Conservation (phyloP, 441 rosid species). For the Flueggea neowawraea region DNA sequence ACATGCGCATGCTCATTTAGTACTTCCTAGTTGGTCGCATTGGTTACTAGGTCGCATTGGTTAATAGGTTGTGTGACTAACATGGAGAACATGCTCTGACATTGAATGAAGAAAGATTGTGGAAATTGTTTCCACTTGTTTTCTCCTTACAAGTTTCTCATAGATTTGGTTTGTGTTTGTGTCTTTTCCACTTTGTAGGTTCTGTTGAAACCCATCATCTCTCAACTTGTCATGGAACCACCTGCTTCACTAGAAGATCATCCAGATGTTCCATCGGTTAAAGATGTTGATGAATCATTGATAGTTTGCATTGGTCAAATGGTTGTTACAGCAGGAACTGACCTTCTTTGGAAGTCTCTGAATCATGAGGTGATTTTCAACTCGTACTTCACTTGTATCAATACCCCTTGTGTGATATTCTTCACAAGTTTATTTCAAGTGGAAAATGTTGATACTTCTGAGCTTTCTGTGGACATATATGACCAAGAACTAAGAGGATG, state of each 20-base stretch:
- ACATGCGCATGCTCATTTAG: not conserved
- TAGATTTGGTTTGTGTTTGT: constrained; percentile 4
- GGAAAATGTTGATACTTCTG: too few relatives aligned
- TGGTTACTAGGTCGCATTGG: too few relatives aligned
- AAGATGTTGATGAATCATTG: constrained; percentile 74
- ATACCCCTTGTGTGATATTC: constrained; percentile 1
- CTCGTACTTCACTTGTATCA: not conserved
- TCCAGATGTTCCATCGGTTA: constrained; percentile 54
- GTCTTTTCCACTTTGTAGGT: constrained; percentile 42
- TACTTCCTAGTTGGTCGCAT: not conserved
- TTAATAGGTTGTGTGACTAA: not conserved
- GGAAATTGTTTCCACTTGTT: not conserved
- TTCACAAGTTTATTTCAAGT: not conserved
- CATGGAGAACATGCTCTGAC: not conserved
- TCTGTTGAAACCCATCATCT: constrained; percentile 79
- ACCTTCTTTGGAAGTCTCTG: constrained; percentile 92
- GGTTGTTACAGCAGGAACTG: constrained; percentile 90
- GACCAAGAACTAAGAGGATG: too few relatives aligned
- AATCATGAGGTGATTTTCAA: constrained; percentile 78
- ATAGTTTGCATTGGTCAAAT: constrained; percentile 91
- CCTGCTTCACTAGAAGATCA: constrained; percentile 54
- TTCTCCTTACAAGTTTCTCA: not conserved
- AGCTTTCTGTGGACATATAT: too few relatives aligned
- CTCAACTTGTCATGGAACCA: constrained; percentile 73
- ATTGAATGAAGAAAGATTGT: not conserved